A percentile compares a stretch with the other conserved stretches of the same genome.
Conservation (phyloP, 305 asterid genomes). For the Coffea humblotiana region DNA sequence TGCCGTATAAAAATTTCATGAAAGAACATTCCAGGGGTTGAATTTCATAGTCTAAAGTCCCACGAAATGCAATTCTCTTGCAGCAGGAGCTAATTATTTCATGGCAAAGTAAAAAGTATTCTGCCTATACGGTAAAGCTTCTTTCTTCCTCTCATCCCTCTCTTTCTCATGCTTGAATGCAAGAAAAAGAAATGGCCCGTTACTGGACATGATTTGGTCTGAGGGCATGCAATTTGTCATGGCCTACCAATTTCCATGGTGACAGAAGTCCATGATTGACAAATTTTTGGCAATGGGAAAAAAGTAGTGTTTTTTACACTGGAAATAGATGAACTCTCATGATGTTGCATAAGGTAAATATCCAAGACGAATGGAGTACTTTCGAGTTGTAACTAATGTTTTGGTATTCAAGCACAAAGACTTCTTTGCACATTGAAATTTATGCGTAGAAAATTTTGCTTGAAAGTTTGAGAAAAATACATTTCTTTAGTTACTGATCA, state of each 20-base stretch:
- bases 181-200: conserved; percentile 44
- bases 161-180: conserved; percentile 43
- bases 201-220: conserved; percentile 63
- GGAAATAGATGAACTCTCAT: not conserved
- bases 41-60: not conserved
- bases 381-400: not conserved
- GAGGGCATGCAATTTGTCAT: conserved; percentile 61
- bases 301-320: conserved; percentile 7
- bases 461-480: not conserved
- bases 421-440: not conserved
- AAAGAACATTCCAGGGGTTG: not conserved
- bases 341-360: not conserved
- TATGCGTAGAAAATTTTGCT: not conserved
- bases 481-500: not conserved
- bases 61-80: not conserved
- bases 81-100: conserved; percentile 8
- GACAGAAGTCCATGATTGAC: conserved; percentile 51
- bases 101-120: conserved; percentile 17
- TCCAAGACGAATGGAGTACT: not conserved
- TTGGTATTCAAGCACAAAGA: not conserved
- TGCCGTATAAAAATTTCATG: not conserved
- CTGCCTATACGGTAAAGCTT: not conserved
- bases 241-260: conserved; percentile 56
- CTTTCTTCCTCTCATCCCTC: conserved; percentile 5
- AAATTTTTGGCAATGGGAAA: conserved; percentile 17